A percentile compares a stretch with the other conserved stretches of the same genome.
Evolutionary conservation across 345 rosid genomes (phyloP).

Genomic region (Kandelia obovata): DNA sequence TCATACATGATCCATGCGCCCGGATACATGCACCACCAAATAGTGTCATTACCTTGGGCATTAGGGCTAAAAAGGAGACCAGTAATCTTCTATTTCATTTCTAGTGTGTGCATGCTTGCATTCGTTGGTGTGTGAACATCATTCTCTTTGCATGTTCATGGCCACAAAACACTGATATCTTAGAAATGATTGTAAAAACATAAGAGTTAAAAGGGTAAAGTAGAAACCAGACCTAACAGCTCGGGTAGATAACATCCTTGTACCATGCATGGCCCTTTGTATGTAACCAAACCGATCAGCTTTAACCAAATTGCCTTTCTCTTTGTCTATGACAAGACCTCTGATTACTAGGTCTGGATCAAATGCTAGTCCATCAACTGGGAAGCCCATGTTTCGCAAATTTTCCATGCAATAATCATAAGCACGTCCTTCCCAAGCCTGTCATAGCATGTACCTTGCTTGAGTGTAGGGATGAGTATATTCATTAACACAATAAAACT

Average conservation of each 20-base stretch:
- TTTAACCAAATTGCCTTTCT: slow-evolving; percentile 91
- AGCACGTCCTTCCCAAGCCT: slow-evolving; percentile 99
- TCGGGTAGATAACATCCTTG: slow-evolving; percentile 78
- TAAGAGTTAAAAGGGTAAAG: slow-evolving; percentile 7
- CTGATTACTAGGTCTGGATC: slow-evolving; percentile 90
- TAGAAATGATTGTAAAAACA: slow-evolving; percentile 4
- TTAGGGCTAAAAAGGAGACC: not conserved
- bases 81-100: not conserved
- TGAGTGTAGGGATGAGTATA: not conserved
- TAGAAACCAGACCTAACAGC: slow-evolving; percentile 61
- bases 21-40: not conserved
- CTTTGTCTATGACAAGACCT: slow-evolving; percentile 97
- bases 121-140: not conserved
- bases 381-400: slow-evolving; percentile 76
- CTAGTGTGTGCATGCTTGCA: not conserved
- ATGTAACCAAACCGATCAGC: slow-evolving; percentile 96
- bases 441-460: slow-evolving; percentile 15
- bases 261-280: slow-evolving; percentile 95
- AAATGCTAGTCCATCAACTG: slow-evolving; percentile 84
- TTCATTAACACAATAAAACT: too few relatives aligned
- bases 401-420: slow-evolving; percentile 95
- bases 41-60: too few relatives aligned
- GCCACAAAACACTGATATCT: not conserved
- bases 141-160: not conserved
- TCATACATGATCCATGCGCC: not conserved